These are phyloP conservation scores for Syzygium grande DNA, from an alignment of 345 rosid genomes.

Conservation along the genomic window DNA sequence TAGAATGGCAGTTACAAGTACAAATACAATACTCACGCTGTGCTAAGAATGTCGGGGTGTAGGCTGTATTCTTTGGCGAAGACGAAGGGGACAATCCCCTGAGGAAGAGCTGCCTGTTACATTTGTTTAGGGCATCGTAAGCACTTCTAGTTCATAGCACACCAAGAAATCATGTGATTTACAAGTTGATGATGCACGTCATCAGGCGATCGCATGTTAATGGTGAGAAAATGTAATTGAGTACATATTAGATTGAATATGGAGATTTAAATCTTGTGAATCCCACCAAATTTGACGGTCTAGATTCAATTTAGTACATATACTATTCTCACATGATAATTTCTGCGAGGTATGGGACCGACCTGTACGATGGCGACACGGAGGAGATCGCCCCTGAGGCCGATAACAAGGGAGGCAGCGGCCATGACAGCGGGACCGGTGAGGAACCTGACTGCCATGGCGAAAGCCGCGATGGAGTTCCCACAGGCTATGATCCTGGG, in stretches of 20 bases:
- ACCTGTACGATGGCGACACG: conserved; percentile 96
- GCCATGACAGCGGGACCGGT: conserved; percentile 98
- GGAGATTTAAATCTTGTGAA: no score
- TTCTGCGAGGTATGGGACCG: background rate
- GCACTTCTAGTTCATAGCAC: background rate
- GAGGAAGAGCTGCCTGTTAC: conserved; percentile 14
- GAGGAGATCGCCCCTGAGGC: conserved; percentile 78
- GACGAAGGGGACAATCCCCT: conserved; percentile 17
- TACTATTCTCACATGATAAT: background rate
- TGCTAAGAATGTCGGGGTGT: conserved; percentile 17
- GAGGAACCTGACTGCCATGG: conserved; percentile 93
- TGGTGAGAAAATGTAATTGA: no score
- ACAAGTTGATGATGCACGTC: background rate
- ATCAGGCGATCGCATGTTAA: no score
- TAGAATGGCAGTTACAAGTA: background rate
- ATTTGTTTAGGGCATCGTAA: background rate
- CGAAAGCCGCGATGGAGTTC: conserved; percentile 67
- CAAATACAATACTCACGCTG: background rate
- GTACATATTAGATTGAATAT: no score
- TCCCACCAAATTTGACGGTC: background rate
- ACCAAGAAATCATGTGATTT: no score
- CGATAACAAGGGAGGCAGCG: conserved; percentile 71
- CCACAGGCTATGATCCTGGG: conserved; percentile 99
- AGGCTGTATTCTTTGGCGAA: conserved; percentile 13
- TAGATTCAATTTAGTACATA: background rate